Percentiles rank a stretch among this genome's conserved stretches.
Conservation (phyloP, 2,329 filamentous ascomycete species). For the Pseudogymnoascus verrucosus region DNA sequence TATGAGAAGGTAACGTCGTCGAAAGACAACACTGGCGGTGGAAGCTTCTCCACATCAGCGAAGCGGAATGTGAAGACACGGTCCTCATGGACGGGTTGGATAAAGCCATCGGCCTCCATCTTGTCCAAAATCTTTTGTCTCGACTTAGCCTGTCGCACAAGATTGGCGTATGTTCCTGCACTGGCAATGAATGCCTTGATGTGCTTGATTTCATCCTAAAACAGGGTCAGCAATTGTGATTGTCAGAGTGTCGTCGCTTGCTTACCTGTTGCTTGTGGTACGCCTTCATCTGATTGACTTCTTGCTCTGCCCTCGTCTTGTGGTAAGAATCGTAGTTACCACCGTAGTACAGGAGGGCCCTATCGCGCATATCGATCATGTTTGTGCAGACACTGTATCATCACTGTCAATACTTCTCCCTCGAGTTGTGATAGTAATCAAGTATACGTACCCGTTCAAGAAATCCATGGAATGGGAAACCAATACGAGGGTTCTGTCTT, state of each 20-base stretch:
- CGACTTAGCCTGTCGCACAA: constrained; percentile 97
- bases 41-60: constrained; percentile 98
- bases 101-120: constrained; percentile 99
- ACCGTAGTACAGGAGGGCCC: constrained; percentile 91
- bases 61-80: constrained; percentile 96
- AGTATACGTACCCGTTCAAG: constrained; percentile 57
- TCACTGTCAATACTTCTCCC: not conserved
- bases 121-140: constrained; percentile 99
- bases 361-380: constrained; percentile 97
- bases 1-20: constrained; percentile 98
- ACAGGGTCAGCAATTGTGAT: not conserved
- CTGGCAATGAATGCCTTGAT: constrained; percentile 99
- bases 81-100: constrained; percentile 80
- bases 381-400: constrained; percentile 69
- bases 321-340: constrained; percentile 98
- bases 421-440: not conserved
- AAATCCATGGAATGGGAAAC: constrained; percentile 99
- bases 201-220: constrained; percentile 81
- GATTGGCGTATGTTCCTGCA: constrained; percentile 98
- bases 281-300: constrained; percentile 97
- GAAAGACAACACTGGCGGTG: constrained; percentile 90
- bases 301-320: constrained; percentile 91
- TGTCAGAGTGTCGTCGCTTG: not conserved
- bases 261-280: constrained; percentile 83
- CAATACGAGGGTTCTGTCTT: constrained; percentile 72